A percentile compares a stretch with the other conserved stretches of the same genome.
phyloP scores from a whole-genome alignment of 1,139 yeast genomes.

The Pichia sp. region DNA sequence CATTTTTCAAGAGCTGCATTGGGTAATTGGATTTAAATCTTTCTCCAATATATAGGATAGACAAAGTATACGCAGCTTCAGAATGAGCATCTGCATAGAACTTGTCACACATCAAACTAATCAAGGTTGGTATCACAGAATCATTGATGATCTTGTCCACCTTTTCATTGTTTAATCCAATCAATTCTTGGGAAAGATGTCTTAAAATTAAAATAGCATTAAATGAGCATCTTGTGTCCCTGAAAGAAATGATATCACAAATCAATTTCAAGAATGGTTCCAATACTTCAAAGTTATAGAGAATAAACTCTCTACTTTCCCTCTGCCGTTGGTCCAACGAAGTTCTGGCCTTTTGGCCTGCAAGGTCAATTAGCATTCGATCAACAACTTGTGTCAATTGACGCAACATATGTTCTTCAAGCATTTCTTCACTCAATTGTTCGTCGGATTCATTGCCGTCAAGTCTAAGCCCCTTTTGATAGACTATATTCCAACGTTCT shows the following conservation, averaged over 20 bases:
- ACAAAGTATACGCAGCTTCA: slow-evolving; percentile 85
- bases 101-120: slow-evolving; percentile 62
- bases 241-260: slow-evolving; percentile 73
- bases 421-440: slow-evolving; percentile 92
- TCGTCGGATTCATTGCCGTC: slow-evolving; percentile 74
- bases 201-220: slow-evolving; percentile 81
- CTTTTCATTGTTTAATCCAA: slow-evolving; percentile 64
- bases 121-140: slow-evolving; percentile 44
- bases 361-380: slow-evolving; percentile 79
- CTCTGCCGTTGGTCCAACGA: slow-evolving; percentile 53
- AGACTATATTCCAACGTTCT: slow-evolving; percentile 70
- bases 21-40: slow-evolving; percentile 57
- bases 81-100: slow-evolving; percentile 83
- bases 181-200: slow-evolving; percentile 57
- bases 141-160: slow-evolving; percentile 77
- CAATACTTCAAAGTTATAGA: slow-evolving; percentile 60
- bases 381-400: slow-evolving; percentile 95
- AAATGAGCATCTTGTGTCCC: slow-evolving; percentile 88
- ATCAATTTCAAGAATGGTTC: slow-evolving; percentile 77
- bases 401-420: slow-evolving; percentile 91
- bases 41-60: slow-evolving; percentile 71
- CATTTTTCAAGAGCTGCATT: slow-evolving; percentile 44
- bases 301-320: slow-evolving; percentile 61
- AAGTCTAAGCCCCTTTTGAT: slow-evolving; percentile 64
- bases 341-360: slow-evolving; percentile 54